Conservation (phyloP, 2,329 filamentous ascomycete species). For the Falciphora oryzae region DNA sequence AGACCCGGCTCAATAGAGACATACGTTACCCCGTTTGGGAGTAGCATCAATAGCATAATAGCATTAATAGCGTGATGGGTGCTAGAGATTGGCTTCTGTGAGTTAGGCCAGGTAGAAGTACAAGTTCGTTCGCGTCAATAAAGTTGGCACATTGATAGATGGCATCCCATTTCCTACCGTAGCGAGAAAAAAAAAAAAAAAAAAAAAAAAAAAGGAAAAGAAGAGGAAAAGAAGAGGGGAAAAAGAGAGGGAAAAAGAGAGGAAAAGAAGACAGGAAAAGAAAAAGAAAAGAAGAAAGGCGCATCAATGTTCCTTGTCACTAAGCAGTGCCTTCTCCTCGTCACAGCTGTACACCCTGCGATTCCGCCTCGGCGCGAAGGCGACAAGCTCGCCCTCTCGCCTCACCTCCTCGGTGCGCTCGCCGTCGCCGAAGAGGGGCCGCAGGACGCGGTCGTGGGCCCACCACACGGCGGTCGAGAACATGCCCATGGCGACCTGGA, state of each 20-base stretch:
- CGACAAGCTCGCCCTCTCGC: conserved; percentile 8
- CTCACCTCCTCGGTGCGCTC: conserved; percentile 52
- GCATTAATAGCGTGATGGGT: no score
- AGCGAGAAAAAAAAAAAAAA: no score
- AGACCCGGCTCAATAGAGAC: no score
- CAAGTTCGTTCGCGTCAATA: no score
- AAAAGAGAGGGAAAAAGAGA: background rate
- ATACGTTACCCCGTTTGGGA: no score
- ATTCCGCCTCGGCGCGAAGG: conserved; percentile 9
- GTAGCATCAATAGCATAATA: no score
- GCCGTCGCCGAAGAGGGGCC: conserved; percentile 74
- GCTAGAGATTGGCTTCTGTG: no score
- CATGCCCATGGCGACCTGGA: conserved; percentile 44
- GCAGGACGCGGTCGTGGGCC: conserved; percentile 40
- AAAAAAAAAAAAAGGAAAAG: no score
- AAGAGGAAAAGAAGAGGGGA: no score
- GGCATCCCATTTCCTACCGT: no score
- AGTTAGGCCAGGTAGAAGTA: no score
- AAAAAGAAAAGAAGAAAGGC: background rate
- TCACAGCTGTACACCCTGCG: background rate
- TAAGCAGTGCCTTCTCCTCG: conserved; percentile 13
- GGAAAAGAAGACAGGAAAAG: background rate
- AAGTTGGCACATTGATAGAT: no score
- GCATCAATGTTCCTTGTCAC: background rate
- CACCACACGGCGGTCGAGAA: conserved; percentile 46